Conservation (phyloP, 2,329 filamentous ascomycete species). For the Talaromyces atroroseus region DNA sequence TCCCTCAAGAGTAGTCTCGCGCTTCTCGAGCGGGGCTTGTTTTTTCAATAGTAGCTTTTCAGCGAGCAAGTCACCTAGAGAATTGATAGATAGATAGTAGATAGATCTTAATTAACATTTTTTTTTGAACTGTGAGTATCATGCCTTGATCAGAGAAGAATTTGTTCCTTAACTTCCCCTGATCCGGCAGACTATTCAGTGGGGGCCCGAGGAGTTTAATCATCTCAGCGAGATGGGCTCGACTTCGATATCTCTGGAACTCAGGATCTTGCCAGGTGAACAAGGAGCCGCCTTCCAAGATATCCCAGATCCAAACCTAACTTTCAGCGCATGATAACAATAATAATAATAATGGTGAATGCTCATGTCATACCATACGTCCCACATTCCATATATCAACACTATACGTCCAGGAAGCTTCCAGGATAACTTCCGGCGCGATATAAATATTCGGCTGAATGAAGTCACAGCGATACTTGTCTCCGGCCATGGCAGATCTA, state of each 20-base stretch:
- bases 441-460: constrained; percentile 32
- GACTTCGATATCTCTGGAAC: constrained; percentile 35
- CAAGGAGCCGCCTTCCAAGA: constrained; percentile 44
- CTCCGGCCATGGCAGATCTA: constrained; percentile 40
- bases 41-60: too few relatives aligned
- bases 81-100: too few relatives aligned
- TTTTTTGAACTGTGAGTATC: too few relatives aligned
- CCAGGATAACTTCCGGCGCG: constrained; percentile 44
- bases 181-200: constrained; percentile 30
- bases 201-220: constrained; percentile 43
- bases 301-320: constrained; percentile 42
- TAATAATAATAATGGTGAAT: background rate
- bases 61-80: too few relatives aligned
- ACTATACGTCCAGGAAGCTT: constrained; percentile 41
- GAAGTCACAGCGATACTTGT: constrained; percentile 25
- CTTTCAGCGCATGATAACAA: background rate
- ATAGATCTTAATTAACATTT: too few relatives aligned
- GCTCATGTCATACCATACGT: constrained; percentile 41
- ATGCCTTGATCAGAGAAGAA: constrained; percentile 7
- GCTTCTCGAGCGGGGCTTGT: background rate
- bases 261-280: constrained; percentile 41
- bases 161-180: constrained; percentile 18
- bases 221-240: constrained; percentile 48
- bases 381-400: constrained; percentile 52
- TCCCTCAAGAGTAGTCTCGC: background rate